Percentiles rank a stretch among this genome's conserved stretches.
Evolutionary conservation across 1,139 yeast species (phyloP).

Genomic region (Nakaseomyces bracarensis): DNA sequence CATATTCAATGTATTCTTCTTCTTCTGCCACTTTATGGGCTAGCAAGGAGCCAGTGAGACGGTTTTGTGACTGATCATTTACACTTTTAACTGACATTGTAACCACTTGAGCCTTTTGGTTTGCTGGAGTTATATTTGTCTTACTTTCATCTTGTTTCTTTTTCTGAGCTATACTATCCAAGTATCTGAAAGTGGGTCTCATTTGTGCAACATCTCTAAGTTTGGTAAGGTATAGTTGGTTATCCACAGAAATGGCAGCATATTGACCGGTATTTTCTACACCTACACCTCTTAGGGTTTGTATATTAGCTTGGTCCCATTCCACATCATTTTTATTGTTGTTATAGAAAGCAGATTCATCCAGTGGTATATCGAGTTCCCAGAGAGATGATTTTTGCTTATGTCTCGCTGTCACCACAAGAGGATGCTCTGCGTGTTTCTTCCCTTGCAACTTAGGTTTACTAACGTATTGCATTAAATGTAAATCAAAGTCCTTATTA

Average conservation of each 20-base stretch:
- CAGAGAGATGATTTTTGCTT: conserved; percentile 53
- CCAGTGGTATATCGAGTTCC: conserved; percentile 66
- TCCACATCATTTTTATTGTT: conserved; percentile 43
- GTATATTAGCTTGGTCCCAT: conserved; percentile 55
- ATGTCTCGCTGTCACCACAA: conserved; percentile 44
- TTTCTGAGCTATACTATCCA: conserved; percentile 43
- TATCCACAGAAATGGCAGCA: conserved; percentile 42
- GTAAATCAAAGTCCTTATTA: conserved; percentile 30
- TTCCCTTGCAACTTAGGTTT: conserved; percentile 46
- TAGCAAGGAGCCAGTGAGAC: conserved; percentile 71
- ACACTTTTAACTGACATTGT: conserved; percentile 71
- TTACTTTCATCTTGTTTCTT: conserved; percentile 33
- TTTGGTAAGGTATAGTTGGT: conserved; percentile 56
- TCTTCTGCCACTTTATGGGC: conserved; percentile 71
- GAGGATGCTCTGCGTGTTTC: conserved; percentile 35
- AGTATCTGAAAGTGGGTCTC: conserved; percentile 72
- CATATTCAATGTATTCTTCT: conserved; percentile 44
- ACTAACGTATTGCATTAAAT: conserved; percentile 66
- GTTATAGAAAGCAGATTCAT: conserved; percentile 55
- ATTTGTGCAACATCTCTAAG: conserved; percentile 65
- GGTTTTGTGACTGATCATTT: conserved; percentile 47
- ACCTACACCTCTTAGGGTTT: conserved; percentile 63
- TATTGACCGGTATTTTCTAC: conserved; percentile 50
- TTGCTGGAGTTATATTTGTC: conserved; percentile 39
- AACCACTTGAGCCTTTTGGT: conserved; percentile 51